phyloP scores from a whole-genome alignment of 169 alveolate genomes.

The Eimeria maxima region DNA sequence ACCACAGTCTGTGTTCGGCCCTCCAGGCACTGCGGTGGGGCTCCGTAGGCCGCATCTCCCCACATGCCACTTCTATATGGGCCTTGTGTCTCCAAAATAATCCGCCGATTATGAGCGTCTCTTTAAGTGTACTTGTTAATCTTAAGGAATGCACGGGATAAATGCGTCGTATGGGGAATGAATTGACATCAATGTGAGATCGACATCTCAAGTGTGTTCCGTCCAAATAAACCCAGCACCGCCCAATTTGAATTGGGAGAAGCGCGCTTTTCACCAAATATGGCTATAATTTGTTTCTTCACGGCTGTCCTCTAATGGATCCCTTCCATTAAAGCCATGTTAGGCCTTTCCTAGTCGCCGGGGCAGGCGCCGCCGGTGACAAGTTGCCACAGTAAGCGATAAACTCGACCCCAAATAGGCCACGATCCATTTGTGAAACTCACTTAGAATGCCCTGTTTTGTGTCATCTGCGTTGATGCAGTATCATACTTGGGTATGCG shows the following conservation, averaged over 20 bases:
- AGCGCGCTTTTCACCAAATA: no score
- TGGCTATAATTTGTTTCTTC: neutral
- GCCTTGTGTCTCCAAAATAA: no score
- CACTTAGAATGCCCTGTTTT: neutral
- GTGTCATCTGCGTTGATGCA: neutral
- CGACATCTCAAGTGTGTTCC: neutral
- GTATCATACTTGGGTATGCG: neutral
- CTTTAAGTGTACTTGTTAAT: no score
- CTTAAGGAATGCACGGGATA: neutral
- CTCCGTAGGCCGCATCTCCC: neutral
- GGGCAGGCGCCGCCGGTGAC: neutral
- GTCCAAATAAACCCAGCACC: neutral
- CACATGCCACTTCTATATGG: no score
- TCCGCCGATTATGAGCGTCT: no score
- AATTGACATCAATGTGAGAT: neutral
- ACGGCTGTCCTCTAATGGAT: neutral
- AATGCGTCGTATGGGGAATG: neutral
- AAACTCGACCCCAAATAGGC: neutral
- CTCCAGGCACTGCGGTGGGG: neutral
- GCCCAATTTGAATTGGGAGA: neutral
- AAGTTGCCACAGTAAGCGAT: neutral
- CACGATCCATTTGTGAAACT: neutral
- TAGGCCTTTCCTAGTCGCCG: neutral
- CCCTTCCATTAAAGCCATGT: neutral
- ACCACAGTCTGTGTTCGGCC: no score